phyloP scores from a whole-genome alignment of 352 stramenopile species.

The Phytopythium aichiense region DNA sequence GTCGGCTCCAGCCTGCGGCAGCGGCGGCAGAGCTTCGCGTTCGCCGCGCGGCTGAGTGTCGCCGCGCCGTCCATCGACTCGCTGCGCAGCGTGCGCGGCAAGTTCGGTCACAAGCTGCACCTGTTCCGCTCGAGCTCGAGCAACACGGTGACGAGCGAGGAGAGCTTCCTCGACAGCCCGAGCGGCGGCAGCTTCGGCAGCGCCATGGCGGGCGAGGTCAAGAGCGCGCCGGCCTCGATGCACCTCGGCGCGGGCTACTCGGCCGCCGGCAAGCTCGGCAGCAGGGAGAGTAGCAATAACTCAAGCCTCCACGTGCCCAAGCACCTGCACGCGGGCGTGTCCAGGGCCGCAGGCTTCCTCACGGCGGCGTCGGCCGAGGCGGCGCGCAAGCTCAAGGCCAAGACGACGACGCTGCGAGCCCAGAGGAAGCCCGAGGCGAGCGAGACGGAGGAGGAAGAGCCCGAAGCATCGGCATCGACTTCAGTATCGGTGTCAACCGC shows the following conservation, averaged over 20 bases:
- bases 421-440: slow-evolving; percentile 20
- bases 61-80: slow-evolving; percentile 26
- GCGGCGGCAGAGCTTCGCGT: slow-evolving; percentile 20
- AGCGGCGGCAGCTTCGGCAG: slow-evolving; percentile 2
- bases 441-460: slow-evolving; percentile 43
- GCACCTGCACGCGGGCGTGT: slow-evolving; percentile 30
- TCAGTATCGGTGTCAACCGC: background rate
- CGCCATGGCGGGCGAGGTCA: slow-evolving; percentile 6
- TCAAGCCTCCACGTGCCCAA: slow-evolving; percentile 10
- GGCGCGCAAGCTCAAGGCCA: slow-evolving; percentile 45
- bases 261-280: background rate
- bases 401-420: slow-evolving; percentile 7
- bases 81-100: slow-evolving; percentile 22
- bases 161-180: slow-evolving; percentile 34
- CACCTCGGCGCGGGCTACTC: slow-evolving; percentile 12
- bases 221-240: slow-evolving; percentile 14
- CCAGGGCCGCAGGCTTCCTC: slow-evolving; percentile 39
- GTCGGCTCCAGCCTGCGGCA: slow-evolving; percentile 10
- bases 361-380: slow-evolving; percentile 52
- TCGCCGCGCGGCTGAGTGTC: slow-evolving; percentile 26
- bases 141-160: slow-evolving; percentile 46
- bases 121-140: slow-evolving; percentile 48
- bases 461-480: background rate
- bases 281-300: slow-evolving; percentile 19
- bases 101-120: slow-evolving; percentile 26